Conservation (phyloP, 108 stramenopile species). For the Skeletonema potamos region DNA sequence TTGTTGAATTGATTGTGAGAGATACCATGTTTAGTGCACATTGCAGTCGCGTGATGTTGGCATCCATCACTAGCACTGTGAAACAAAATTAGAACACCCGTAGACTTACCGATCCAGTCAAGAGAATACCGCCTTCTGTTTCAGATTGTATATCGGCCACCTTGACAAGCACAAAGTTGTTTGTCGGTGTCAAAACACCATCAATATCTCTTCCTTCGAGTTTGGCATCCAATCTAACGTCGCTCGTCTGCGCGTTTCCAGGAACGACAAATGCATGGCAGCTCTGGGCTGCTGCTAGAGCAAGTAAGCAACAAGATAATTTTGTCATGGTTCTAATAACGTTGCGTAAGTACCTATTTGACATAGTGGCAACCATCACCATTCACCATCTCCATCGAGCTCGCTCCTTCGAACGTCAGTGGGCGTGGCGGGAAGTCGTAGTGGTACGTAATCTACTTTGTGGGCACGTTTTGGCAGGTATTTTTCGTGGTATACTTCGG, state of each 20-base stretch:
- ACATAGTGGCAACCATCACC: neutral
- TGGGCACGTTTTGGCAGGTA: neutral
- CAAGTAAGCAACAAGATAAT: conserved; percentile 4
- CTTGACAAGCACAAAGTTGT: conserved; percentile 85
- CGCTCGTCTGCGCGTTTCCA: neutral
- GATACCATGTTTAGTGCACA: neutral
- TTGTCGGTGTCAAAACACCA: conserved; percentile 64
- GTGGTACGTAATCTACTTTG: neutral
- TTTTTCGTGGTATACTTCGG: too few species aligned
- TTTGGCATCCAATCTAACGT: conserved; percentile 16
- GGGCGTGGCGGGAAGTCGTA: neutral
- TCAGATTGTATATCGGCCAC: conserved; percentile 58
- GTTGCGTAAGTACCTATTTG: too few species aligned
- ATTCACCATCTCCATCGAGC: neutral
- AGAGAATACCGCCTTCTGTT: conserved; percentile 80
- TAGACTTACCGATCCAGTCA: conserved; percentile 61
- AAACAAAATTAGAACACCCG: neutral
- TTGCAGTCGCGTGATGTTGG: neutral
- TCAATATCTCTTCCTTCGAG: conserved; percentile 70
- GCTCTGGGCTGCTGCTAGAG: neutral
- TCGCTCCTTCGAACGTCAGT: neutral
- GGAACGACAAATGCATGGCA: conserved; percentile 7
- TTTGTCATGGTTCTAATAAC: conserved; percentile 10
- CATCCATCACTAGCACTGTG: neutral
- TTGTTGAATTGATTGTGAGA: neutral